Percentiles rank a stretch among this genome's conserved stretches.
Conservation (phyloP, 768 basidiomycete genomes). For the Boletus vinaceobasis region DNA sequence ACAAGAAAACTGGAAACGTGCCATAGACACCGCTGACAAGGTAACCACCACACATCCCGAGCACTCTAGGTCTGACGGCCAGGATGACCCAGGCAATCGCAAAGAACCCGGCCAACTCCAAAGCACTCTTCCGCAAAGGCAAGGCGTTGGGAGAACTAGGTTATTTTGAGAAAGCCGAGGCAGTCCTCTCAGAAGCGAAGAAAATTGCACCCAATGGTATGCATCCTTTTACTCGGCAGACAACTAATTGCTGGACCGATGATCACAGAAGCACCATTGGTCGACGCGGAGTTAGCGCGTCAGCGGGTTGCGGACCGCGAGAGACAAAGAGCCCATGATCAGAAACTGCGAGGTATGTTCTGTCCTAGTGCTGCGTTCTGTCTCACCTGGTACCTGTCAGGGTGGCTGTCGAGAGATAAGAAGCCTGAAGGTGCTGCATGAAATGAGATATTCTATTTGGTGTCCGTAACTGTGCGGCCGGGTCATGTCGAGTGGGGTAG, state of each 20-base stretch:
- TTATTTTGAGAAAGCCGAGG: slow-evolving; percentile 69
- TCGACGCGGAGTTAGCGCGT: slow-evolving; percentile 62
- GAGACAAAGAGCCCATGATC: slow-evolving; percentile 58
- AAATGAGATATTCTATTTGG: not conserved
- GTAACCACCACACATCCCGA: slow-evolving; percentile 27
- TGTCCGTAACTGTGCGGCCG: not conserved
- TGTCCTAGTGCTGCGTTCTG: not conserved
- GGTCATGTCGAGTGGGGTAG: not conserved
- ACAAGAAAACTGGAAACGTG: slow-evolving; percentile 75
- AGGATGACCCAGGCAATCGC: slow-evolving; percentile 53
- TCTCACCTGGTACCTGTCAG: slow-evolving; percentile 16
- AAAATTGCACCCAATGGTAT: slow-evolving; percentile 60
- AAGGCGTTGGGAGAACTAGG: slow-evolving; percentile 77
- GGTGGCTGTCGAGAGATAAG: slow-evolving; percentile 34
- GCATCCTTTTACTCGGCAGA: not conserved
- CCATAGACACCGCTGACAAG: slow-evolving; percentile 79
- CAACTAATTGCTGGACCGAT: not conserved
- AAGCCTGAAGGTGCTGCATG: slow-evolving; percentile 13
- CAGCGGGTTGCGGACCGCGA: slow-evolving; percentile 63
- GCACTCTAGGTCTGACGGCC: not conserved
- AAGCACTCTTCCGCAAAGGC: slow-evolving; percentile 77
- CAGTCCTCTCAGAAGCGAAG: slow-evolving; percentile 61
- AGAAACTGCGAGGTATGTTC: slow-evolving; percentile 68
- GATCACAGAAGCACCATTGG: slow-evolving; percentile 49
- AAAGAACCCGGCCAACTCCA: slow-evolving; percentile 73